These are phyloP conservation scores for Pouteria campechiana DNA, from an alignment of 179 eudicot species.

Conservation along the genomic window DNA sequence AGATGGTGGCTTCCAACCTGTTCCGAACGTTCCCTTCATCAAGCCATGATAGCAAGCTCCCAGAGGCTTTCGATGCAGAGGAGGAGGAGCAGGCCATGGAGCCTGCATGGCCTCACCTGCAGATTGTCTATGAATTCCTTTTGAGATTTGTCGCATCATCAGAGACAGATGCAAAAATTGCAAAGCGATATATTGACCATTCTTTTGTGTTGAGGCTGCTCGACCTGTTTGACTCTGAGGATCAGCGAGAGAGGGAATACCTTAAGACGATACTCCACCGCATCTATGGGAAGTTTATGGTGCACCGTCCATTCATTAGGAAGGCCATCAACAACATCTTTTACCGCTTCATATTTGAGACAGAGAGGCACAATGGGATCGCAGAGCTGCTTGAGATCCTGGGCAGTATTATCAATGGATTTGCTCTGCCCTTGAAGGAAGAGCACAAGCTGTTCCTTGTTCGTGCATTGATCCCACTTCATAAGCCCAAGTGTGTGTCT, in stretches of 20 bases:
- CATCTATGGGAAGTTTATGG: slow-evolving; percentile 36
- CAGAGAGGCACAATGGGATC: slow-evolving; percentile 27
- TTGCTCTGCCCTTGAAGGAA: slow-evolving; percentile 33
- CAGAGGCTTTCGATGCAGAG: slow-evolving; percentile 19
- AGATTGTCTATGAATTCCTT: slow-evolving; percentile 29
- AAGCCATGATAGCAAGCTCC: slow-evolving; percentile 11
- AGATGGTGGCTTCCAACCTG: slow-evolving; percentile 24
- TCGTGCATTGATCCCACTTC: slow-evolving; percentile 30
- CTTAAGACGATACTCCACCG: slow-evolving; percentile 32
- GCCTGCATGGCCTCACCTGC: slow-evolving; percentile 33
- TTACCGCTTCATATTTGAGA: slow-evolving; percentile 24
- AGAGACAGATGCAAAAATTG: slow-evolving; percentile 30
- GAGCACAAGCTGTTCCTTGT: slow-evolving; percentile 38
- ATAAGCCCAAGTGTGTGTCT: slow-evolving; percentile 27
- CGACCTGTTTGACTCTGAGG: slow-evolving; percentile 37
- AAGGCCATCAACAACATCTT: slow-evolving; percentile 31
- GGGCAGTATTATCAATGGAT: slow-evolving; percentile 38
- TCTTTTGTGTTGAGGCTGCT: slow-evolving; percentile 24
- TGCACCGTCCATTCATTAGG: slow-evolving; percentile 28
- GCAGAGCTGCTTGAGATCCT: slow-evolving; percentile 35
- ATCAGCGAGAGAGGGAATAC: slow-evolving; percentile 35
- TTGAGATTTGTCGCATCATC: slow-evolving; percentile 26
- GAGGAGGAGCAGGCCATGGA: slow-evolving; percentile 30
- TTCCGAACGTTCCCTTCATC: slow-evolving; percentile 16
- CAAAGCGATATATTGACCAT: slow-evolving; percentile 28